Conservation (phyloP, 331 rosid species). For the Telfairia occidentalis region DNA sequence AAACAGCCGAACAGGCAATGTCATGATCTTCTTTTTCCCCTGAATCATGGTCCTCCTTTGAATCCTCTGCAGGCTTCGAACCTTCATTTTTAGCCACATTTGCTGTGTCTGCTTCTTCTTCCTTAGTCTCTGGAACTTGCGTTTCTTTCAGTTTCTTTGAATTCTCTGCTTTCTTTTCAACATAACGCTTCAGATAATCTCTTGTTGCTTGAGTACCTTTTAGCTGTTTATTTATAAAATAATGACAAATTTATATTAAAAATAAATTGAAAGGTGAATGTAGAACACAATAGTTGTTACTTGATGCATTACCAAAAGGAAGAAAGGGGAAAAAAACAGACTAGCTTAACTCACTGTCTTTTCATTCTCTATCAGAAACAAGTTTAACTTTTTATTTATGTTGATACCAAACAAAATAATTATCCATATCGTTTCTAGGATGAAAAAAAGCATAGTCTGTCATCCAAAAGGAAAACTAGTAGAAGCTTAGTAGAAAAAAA, state of each 20-base stretch:
- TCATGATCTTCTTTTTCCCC: constrained; percentile 52
- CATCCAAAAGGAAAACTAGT: neutral
- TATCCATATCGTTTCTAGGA: neutral
- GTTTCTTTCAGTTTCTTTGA: constrained; percentile 50
- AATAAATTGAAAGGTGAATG: neutral
- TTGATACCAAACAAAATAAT: neutral
- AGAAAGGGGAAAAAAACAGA: neutral
- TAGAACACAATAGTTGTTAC: neutral
- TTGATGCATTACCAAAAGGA: neutral
- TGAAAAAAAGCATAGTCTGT: too few species aligned
- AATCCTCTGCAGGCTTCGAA: constrained; percentile 33
- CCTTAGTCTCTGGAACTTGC: constrained; percentile 35
- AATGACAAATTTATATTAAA: neutral
- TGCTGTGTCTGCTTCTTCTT: constrained; percentile 36
- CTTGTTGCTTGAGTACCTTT: constrained; percentile 63
- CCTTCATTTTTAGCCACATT: constrained; percentile 33
- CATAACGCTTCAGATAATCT: constrained; percentile 55
- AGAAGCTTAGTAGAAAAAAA: neutral
- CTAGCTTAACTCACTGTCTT: neutral
- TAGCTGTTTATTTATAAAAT: constrained; percentile 33
- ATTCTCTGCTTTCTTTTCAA: constrained; percentile 52
- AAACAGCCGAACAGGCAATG: constrained; percentile 48
- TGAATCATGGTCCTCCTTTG: constrained; percentile 43
- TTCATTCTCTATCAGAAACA: neutral
- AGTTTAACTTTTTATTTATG: neutral